These are phyloP conservation scores for Cladosporium sp. DNA, from an alignment of 2,329 filamentous ascomycete genomes.

Conservation along the genomic window DNA sequence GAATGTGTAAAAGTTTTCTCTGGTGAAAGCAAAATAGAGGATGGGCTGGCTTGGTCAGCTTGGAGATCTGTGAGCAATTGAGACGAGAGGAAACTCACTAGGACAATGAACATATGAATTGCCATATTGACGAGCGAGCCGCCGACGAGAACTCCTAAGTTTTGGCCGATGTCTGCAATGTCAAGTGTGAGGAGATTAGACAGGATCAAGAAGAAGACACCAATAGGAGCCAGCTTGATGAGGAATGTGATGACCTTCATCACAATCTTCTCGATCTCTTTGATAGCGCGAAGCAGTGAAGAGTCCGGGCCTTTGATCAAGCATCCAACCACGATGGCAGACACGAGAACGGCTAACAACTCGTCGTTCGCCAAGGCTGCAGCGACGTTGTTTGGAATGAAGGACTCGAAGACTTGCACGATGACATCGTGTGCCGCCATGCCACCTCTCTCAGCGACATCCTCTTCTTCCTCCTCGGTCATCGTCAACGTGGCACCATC, in stretches of 20 bases:
- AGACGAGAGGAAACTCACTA: background rate
- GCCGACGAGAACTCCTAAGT: conserved; percentile 50
- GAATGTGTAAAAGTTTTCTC: conserved; percentile 46
- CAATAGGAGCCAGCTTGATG: conserved; percentile 48
- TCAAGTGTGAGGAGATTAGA: conserved; percentile 50
- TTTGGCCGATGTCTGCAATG: conserved; percentile 45
- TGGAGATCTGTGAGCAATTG: background rate
- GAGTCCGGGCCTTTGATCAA: conserved; percentile 40
- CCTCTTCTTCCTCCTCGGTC: conserved; percentile 23
- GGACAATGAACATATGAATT: conserved; percentile 21
- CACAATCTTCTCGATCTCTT: conserved; percentile 48
- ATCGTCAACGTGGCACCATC: conserved; percentile 29
- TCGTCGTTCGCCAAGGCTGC: conserved; percentile 44
- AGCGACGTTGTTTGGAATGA: conserved; percentile 49
- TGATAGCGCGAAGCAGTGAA: conserved; percentile 40
- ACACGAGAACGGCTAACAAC: conserved; percentile 47
- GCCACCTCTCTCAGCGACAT: conserved; percentile 33
- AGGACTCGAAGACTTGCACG: conserved; percentile 46
- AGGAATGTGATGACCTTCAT: conserved; percentile 45
- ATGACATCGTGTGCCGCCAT: conserved; percentile 43
- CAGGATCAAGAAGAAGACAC: conserved; percentile 53
- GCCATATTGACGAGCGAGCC: conserved; percentile 45
- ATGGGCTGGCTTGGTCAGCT: conserved; percentile 27
- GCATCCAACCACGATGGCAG: conserved; percentile 45
- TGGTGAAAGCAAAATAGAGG: conserved; percentile 39